Conservation (phyloP, 345 rosid genomes). For the Brassica napus region Da-Ae NC_063436.1:2750501-2751000, state of each 20-base stretch:
- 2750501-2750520: slow-evolving; percentile 7
- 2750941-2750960: slow-evolving; percentile 62
- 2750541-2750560: slow-evolving; percentile 42
- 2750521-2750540: slow-evolving; percentile 14
- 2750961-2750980: slow-evolving; percentile 62
- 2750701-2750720: slow-evolving; percentile 60
- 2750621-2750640: slow-evolving; percentile 47
- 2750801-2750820: slow-evolving; percentile 61
- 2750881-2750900: slow-evolving; percentile 65
- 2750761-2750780: slow-evolving; percentile 54
- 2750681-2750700: slow-evolving; percentile 41
- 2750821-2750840: slow-evolving; percentile 60
- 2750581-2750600: slow-evolving; percentile 2
- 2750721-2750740: slow-evolving; percentile 85
- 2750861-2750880: slow-evolving; percentile 55
- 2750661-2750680: slow-evolving; percentile 35
- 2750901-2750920: slow-evolving; percentile 57
- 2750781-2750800: slow-evolving; percentile 63
- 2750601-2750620: slow-evolving; percentile 40
- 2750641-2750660: slow-evolving; percentile 55
- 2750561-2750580: background rate
- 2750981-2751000: slow-evolving; percentile 75
- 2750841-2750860: slow-evolving; percentile 62
- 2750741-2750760: slow-evolving; percentile 80
- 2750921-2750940: slow-evolving; percentile 68